Conservation (phyloP, 2,329 filamentous ascomycete species). For the Alternaria ventricosa region DNA sequence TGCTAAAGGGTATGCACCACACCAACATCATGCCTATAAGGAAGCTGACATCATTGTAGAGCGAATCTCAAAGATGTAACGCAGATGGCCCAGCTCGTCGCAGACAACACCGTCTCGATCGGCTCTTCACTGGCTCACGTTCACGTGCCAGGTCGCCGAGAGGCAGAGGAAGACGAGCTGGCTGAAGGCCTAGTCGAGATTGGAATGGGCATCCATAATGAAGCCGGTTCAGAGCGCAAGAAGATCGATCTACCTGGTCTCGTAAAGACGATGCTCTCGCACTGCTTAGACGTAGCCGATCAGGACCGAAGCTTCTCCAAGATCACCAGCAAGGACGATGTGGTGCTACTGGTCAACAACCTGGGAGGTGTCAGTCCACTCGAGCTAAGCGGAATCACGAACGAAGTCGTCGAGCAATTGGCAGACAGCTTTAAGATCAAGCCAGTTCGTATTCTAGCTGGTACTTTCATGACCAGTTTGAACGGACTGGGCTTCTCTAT, state of each 20-base stretch:
- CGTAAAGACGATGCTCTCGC: conserved; percentile 67
- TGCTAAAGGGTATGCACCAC: conserved; percentile 64
- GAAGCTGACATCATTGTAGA: conserved; percentile 31
- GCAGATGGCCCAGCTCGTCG: conserved; percentile 72
- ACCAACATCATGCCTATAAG: neutral
- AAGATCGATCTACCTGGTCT: conserved; percentile 51
- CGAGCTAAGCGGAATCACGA: conserved; percentile 74
- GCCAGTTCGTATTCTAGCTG: conserved; percentile 66
- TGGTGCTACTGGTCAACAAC: conserved; percentile 77
- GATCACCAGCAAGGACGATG: conserved; percentile 65
- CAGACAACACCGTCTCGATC: conserved; percentile 81
- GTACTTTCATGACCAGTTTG: conserved; percentile 75
- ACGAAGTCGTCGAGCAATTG: conserved; percentile 69
- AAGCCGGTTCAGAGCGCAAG: conserved; percentile 57
- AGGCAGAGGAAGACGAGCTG: conserved; percentile 64
- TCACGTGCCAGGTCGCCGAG: conserved; percentile 83
- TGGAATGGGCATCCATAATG: conserved; percentile 80
- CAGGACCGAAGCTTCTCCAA: conserved; percentile 73
- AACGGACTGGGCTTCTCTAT: conserved; percentile 76
- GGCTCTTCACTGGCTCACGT: conserved; percentile 88
- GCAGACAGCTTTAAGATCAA: conserved; percentile 64
- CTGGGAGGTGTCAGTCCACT: conserved; percentile 75
- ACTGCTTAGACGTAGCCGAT: conserved; percentile 68
- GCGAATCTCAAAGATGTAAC: conserved; percentile 71
- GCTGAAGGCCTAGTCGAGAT: conserved; percentile 67